A percentile compares a stretch with the other conserved stretches of the same genome.
phyloP scores from a whole-genome alignment of 176 grass and related monocot genomes.

The Luzula sylvatica region DNA sequence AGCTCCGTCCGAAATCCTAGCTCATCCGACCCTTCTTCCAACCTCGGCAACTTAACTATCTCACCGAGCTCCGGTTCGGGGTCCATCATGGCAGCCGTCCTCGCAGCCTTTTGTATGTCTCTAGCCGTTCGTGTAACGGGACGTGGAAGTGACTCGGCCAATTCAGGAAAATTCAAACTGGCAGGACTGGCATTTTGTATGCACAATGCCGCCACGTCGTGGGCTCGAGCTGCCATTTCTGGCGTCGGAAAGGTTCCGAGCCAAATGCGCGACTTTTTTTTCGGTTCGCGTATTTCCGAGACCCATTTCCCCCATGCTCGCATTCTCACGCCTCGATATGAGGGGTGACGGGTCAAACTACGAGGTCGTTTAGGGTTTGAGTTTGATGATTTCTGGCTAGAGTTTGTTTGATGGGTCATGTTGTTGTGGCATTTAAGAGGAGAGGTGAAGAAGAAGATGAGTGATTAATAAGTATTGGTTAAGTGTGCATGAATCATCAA shows the following conservation, averaged over 20 bases:
- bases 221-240: constrained; percentile 82
- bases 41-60: constrained; percentile 42
- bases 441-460: not conserved
- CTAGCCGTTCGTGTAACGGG: constrained; percentile 35
- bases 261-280: constrained; percentile 93
- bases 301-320: constrained; percentile 89
- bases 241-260: constrained; percentile 73
- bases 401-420: not conserved
- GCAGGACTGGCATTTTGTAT: constrained; percentile 49
- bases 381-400: not conserved
- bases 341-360: constrained; percentile 16
- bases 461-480: constrained; percentile 5
- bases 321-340: constrained; percentile 76
- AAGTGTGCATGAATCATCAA: no score
- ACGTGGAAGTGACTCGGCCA: constrained; percentile 41
- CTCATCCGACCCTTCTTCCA: constrained; percentile 18
- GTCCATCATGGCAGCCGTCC: constrained; percentile 51
- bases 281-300: constrained; percentile 84
- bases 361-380: constrained; percentile 6
- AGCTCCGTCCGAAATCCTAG: constrained; percentile 17
- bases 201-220: constrained; percentile 61
- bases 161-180: constrained; percentile 58
- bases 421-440: constrained; percentile 14
- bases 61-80: constrained; percentile 40
- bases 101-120: constrained; percentile 60